Evolutionary conservation across 2,329 filamentous ascomycete species (phyloP).

Genomic region (Trichothecium sympodiale): DNA sequence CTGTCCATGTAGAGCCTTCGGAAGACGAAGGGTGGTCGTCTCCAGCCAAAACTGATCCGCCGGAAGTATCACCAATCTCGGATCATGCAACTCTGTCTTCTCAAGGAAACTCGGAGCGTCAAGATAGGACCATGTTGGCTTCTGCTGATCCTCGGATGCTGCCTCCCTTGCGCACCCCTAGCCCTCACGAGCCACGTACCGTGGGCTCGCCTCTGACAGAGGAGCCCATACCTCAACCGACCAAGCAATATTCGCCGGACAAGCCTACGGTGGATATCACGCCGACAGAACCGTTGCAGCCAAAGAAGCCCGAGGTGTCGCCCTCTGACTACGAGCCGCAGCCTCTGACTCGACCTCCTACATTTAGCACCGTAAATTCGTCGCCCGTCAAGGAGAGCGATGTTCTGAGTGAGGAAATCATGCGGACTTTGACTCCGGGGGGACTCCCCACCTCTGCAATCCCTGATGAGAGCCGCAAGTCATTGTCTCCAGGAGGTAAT

Average conservation of each 20-base stretch:
- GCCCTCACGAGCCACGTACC: constrained; percentile 10
- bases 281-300: constrained; percentile 34
- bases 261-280: constrained; percentile 17
- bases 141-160: constrained; percentile 14
- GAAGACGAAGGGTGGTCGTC: too few species aligned
- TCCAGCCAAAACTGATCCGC: background rate
- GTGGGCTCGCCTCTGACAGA: constrained; percentile 1
- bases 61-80: constrained; percentile 10
- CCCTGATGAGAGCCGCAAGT: constrained; percentile 7
- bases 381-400: constrained; percentile 59
- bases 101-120: background rate
- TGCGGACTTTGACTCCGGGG: constrained; percentile 52
- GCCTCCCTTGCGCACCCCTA: constrained; percentile 22
- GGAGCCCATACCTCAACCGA: background rate
- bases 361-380: constrained; percentile 36
- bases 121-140: constrained; percentile 4
- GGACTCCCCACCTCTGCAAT: constrained; percentile 9
- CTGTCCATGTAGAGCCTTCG: too few species aligned
- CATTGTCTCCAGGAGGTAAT: background rate
- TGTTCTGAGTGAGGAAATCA: constrained; percentile 61
- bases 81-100: constrained; percentile 4
- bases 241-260: background rate
- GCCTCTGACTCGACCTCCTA: constrained; percentile 28
- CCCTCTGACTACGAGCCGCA: constrained; percentile 22
- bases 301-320: constrained; percentile 22